phyloP scores from a whole-genome alignment of 2,329 filamentous ascomycete species.

The Botrytis elliptica region DNA sequence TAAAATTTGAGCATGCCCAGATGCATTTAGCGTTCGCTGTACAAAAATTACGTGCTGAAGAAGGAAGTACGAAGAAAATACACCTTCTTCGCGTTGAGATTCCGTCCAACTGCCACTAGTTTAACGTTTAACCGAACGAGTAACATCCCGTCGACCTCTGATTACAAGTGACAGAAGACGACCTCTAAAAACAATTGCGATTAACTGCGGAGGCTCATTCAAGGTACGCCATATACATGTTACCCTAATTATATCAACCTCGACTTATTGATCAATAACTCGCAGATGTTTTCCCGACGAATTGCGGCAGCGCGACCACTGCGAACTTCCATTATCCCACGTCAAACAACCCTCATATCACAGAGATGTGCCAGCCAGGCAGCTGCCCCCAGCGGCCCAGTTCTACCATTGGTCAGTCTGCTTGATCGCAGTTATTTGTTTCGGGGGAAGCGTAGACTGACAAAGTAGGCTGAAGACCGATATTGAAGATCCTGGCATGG shows the following conservation, averaged over 20 bases:
- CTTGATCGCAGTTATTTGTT: background rate
- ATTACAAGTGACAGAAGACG: constrained; percentile 5
- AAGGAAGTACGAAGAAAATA: constrained; percentile 21
- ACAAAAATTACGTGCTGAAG: constrained; percentile 13
- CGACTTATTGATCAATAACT: constrained; percentile 14
- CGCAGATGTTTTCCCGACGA: constrained; percentile 61
- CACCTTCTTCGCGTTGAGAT: constrained; percentile 19
- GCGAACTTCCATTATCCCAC: constrained; percentile 48
- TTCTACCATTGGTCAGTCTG: constrained; percentile 35
- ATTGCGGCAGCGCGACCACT: constrained; percentile 52
- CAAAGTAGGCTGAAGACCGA: constrained; percentile 43
- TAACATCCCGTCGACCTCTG: constrained; percentile 20
- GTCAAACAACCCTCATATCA: constrained; percentile 54
- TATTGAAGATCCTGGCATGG: constrained; percentile 65
- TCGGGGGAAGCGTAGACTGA: constrained; percentile 26
- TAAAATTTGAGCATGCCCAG: constrained; percentile 57
- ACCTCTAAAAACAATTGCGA: background rate
- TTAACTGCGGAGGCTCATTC: constrained; percentile 15
- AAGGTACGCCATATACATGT: constrained; percentile 8
- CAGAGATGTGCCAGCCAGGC: constrained; percentile 44
- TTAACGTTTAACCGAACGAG: constrained; percentile 29
- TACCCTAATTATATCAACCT: background rate
- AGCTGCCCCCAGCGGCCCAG: constrained; percentile 25
- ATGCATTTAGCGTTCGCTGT: constrained; percentile 43
- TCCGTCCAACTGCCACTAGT: constrained; percentile 26